These are phyloP conservation scores for Penicillium riverlandense DNA, from an alignment of 495 filamentous ascomycete genomes.

Conservation along the genomic window DNA sequence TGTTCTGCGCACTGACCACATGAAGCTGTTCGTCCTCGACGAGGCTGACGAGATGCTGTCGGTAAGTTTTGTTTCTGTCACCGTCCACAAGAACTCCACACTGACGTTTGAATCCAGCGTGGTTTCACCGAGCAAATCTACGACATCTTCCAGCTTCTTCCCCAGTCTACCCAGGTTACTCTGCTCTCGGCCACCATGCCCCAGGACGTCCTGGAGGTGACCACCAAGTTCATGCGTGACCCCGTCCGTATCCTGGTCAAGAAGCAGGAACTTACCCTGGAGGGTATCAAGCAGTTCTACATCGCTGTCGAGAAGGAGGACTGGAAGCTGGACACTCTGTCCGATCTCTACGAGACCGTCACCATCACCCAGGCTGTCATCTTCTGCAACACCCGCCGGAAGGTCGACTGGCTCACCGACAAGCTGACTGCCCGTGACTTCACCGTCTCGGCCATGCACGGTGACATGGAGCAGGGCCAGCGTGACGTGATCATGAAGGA, in stretches of 20 bases:
- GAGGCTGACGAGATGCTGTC: slow-evolving; percentile 99
- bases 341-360: slow-evolving; percentile 96
- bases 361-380: slow-evolving; percentile 99
- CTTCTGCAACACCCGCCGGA: slow-evolving; percentile 99
- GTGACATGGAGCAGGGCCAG: slow-evolving; percentile 96
- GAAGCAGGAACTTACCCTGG: slow-evolving; percentile 97
- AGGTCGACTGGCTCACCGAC: slow-evolving; percentile 99
- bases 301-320: slow-evolving; percentile 99
- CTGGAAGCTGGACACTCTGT: slow-evolving; percentile 99
- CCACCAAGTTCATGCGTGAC: slow-evolving; percentile 99
- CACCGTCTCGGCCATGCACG: slow-evolving; percentile 98
- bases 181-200: slow-evolving; percentile 96
- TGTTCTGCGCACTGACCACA: slow-evolving; percentile 84
- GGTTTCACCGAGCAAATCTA: slow-evolving; percentile 99
- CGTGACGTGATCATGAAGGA: slow-evolving; percentile 99
- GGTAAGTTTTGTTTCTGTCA: slow-evolving; percentile 42
- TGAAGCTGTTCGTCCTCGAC: slow-evolving; percentile 99
- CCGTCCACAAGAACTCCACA: too few relatives aligned
- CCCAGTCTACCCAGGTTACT: slow-evolving; percentile 95
- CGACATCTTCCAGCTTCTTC: slow-evolving; percentile 97
- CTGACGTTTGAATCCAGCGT: slow-evolving; percentile 44
- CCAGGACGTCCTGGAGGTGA: slow-evolving; percentile 97
- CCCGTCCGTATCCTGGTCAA: slow-evolving; percentile 98
- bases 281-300: slow-evolving; percentile 99
- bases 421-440: slow-evolving; percentile 98